Percentiles rank a stretch among this genome's conserved stretches.
Evolutionary conservation across 257 asterid genomes (phyloP).

Genomic region (Solanum chiquidenum): DNA sequence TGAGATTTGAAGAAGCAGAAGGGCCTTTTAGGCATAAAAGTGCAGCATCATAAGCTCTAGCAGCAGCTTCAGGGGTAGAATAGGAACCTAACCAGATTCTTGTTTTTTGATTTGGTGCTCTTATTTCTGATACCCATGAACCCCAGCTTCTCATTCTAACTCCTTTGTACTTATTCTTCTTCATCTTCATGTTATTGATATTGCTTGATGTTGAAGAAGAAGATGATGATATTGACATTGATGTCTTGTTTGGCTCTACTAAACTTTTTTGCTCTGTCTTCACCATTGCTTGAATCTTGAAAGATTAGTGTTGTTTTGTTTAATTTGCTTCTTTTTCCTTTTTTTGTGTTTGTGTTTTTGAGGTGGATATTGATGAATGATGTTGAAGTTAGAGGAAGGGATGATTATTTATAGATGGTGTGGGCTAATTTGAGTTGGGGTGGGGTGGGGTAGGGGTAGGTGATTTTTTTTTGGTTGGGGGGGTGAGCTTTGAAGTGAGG

Average conservation of each 20-base stretch:
- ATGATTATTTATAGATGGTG: constrained; percentile 22
- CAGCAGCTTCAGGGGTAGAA: constrained; percentile 91
- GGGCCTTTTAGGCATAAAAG: constrained; percentile 71
- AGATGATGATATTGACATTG: constrained; percentile 1
- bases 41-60: constrained; percentile 94
- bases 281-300: constrained; percentile 30
- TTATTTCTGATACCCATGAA: constrained; percentile 78
- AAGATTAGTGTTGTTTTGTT: background rate
- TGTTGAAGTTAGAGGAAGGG: constrained; percentile 10
- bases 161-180: constrained; percentile 79
- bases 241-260: background rate
- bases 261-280: constrained; percentile 29
- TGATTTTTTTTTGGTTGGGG: background rate
- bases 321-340: background rate
- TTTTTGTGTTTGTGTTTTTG: background rate
- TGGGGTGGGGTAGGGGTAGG: background rate
- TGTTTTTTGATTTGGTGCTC: constrained; percentile 92
- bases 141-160: constrained; percentile 99
- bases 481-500: background rate
- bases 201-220: constrained; percentile 9
- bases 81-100: constrained; percentile 94
- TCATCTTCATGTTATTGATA: background rate
- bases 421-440: background rate
- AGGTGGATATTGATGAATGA: background rate
- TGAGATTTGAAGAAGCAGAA: constrained; percentile 50